phyloP scores from a whole-genome alignment of 140 eudicot species.

The Cichorium intybus region DNA sequence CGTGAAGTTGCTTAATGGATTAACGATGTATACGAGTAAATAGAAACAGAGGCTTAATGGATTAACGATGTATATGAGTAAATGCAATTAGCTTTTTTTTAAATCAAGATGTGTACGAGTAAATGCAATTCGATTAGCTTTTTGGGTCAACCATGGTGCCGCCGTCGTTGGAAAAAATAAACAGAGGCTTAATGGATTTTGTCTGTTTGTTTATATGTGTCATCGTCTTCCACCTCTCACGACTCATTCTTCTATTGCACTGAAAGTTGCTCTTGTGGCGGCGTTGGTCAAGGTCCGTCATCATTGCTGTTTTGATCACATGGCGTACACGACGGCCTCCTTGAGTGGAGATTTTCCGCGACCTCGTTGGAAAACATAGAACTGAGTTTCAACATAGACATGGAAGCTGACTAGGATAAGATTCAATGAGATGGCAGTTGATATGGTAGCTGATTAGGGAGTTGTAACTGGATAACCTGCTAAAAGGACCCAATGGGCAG shows the following conservation, averaged over 20 bases:
- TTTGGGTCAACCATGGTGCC: slow-evolving; percentile 69
- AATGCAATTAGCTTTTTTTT: slow-evolving; percentile 8
- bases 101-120: not conserved
- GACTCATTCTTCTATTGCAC: slow-evolving; percentile 56
- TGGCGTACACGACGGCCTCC: slow-evolving; percentile 30
- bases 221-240: slow-evolving; percentile 57
- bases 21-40: no score
- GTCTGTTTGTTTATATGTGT: slow-evolving; percentile 20
- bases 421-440: no score
- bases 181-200: slow-evolving; percentile 7
- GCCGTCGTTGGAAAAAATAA: slow-evolving; percentile 23
- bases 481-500: no score
- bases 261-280: not conserved
- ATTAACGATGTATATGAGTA: not conserved
- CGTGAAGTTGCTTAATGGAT: slow-evolving; percentile 52
- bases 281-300: slow-evolving; percentile 15
- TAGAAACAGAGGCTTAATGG: no score
- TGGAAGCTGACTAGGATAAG: no score
- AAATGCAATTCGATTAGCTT: slow-evolving; percentile 24
- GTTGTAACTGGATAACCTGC: no score
- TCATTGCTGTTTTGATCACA: slow-evolving; percentile 59
- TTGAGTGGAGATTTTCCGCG: slow-evolving; percentile 27
- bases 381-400: no score
- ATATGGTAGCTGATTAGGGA: no score
- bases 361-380: slow-evolving; percentile 67